Base-by-base conservation (phyloP, 768 basidiomycete genomes). In the Boletus rufocinnamomeus region DNA sequence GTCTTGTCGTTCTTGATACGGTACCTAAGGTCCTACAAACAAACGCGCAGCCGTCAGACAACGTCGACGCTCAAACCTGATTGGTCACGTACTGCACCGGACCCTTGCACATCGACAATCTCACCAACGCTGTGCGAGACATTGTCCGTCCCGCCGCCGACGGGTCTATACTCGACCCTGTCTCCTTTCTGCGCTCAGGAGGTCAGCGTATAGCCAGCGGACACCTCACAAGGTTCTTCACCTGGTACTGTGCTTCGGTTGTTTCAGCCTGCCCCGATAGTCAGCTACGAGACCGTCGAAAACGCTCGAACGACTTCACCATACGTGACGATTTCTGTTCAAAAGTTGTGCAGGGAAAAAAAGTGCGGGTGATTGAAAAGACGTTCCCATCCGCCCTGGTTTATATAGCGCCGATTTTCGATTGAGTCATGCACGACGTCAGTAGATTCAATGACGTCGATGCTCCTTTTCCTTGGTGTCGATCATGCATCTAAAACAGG, bases 1-100 rank as follows among this genome's bases (percentile, higher is more conserved):
- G 77, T 80, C n/a, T 77, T 76, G 50, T 74, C 71, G 47, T 80
- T 80, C 67, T 70, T 75, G 69, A 79, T 80, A 4, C 69, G 64
- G 59, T 74, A 79, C 54, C 69, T 67, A 3, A 58, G 28, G 0
- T 72, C 69, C 77, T 79, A 52, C 1, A 58, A 30, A 45, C 16
- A 19, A 54, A 40, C 4, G 2, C 30, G 10, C 21, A 30, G 38
- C 25, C 49, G 11, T 58, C 54, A 44, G 23, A 32, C 35, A 16
- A 32, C 3, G 4, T 28, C 30, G 23, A 34, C 21, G 13, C n/a
- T 19, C n/a, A 0, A 28, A 17, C 3, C 0, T 0, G 4, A 6
- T n/a, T 6, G 28, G 11, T n/a, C 43, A 67, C 76, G 48, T 54
- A 78, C 79, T 2, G 65, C 63, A 21, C 75, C 76, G 16, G 73